Conservation (phyloP, 441 rosid species). For the Rhodomyrtus psidioides region DNA sequence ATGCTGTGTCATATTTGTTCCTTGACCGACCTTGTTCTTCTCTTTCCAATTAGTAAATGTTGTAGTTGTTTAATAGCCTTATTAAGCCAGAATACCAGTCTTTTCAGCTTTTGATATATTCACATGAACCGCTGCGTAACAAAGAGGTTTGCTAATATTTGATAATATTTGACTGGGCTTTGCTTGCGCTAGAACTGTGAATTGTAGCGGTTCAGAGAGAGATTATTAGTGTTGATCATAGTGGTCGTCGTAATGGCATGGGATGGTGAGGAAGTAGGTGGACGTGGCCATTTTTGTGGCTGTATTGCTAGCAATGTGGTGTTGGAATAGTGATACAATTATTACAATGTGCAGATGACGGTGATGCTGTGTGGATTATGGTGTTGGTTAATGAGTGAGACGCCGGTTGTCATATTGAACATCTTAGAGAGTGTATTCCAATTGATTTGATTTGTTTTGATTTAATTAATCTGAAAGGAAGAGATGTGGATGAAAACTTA, state of each 20-base stretch:
- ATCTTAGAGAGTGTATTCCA: too few relatives aligned
- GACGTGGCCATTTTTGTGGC: not conserved
- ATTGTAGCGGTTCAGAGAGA: not conserved
- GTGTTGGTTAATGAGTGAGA: not conserved
- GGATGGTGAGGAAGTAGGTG: not conserved
- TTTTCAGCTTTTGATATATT: not conserved
- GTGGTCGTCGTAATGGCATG: not conserved
- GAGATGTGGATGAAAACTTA: too few relatives aligned
- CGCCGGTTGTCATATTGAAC: too few relatives aligned
- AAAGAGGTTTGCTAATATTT: not conserved
- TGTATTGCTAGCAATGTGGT: not conserved
- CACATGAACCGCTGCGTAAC: not conserved
- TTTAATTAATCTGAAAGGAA: too few relatives aligned
- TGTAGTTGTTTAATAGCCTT: not conserved
- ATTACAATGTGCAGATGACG: not conserved
- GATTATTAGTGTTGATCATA: not conserved
- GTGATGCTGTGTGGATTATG: not conserved
- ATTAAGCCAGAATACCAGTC: not conserved
- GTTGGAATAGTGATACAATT: not conserved
- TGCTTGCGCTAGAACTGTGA: not conserved
- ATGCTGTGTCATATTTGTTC: not conserved
- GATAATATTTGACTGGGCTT: not conserved
- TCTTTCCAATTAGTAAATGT: not conserved
- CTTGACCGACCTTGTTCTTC: not conserved
- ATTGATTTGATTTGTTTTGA: too few relatives aligned